Conservation (phyloP, 768 basidiomycete genomes). For the Pleurotus tuber-regium region DNA sequence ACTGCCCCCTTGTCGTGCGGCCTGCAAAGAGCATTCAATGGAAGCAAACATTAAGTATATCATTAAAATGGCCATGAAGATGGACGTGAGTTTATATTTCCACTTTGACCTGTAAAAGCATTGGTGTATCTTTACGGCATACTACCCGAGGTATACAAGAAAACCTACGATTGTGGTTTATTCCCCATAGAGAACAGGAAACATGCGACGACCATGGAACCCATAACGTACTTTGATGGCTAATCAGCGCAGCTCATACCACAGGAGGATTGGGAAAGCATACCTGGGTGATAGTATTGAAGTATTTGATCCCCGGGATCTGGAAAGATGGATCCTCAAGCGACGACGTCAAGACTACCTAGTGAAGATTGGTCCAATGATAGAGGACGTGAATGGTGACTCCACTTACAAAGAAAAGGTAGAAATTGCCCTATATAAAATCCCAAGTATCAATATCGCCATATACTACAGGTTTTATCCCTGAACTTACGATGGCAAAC, state of each 20-base stretch:
- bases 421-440: conserved; percentile 79
- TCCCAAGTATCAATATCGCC: neutral
- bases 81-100: conserved; percentile 84
- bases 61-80: conserved; percentile 75
- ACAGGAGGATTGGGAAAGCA: conserved; percentile 4
- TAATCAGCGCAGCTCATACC: conserved; percentile 9
- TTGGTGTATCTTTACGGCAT: neutral
- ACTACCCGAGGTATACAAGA: neutral
- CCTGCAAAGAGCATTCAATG: conserved; percentile 74
- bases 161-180: conserved; percentile 73
- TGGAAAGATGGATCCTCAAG: conserved; percentile 73
- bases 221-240: conserved; percentile 67
- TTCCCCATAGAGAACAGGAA: conserved; percentile 98
- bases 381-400: too few relatives aligned
- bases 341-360: conserved; percentile 88
- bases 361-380: too few relatives aligned
- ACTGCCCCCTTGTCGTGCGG: conserved; percentile 61
- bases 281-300: conserved; percentile 79
- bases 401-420: conserved; percentile 81
- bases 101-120: conserved; percentile 52
- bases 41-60: conserved; percentile 83
- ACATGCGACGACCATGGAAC: conserved; percentile 80
- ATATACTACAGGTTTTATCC: neutral
- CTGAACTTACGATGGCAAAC: conserved; percentile 82
- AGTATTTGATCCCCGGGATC: conserved; percentile 60